Conservation (phyloP, 2,329 filamentous ascomycete species). For the Zasmidium citrigriseum region DNA sequence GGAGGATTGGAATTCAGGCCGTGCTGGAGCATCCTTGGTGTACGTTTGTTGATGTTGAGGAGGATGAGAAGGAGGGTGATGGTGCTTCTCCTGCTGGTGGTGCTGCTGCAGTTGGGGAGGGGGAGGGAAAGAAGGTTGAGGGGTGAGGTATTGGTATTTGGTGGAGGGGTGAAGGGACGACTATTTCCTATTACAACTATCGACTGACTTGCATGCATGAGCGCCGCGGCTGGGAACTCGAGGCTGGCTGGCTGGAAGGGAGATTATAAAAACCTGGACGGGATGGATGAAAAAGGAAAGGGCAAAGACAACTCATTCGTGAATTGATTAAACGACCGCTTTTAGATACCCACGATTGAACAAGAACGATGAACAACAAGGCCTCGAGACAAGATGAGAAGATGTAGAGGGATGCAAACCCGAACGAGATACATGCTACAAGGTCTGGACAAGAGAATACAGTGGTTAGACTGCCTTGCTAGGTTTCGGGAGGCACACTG, state of each 20-base stretch:
- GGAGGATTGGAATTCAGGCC: constrained; percentile 80
- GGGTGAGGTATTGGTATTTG: not conserved
- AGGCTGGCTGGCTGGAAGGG: too few relatives aligned
- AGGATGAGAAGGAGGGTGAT: constrained; percentile 14
- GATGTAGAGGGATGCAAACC: not conserved
- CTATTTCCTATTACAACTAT: not conserved
- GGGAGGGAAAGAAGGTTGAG: not conserved
- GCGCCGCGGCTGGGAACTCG: too few relatives aligned
- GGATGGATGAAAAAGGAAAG: not conserved
- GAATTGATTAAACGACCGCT: not conserved
- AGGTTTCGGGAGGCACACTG: too few relatives aligned
- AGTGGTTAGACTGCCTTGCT: too few relatives aligned
- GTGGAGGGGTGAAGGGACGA: not conserved
- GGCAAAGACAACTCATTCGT: not conserved
- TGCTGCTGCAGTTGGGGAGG: not conserved
- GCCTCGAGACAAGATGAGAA: not conserved
- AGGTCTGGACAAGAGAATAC: not conserved
- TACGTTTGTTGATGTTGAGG: constrained; percentile 28
- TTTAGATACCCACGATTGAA: not conserved
- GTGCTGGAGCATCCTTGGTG: constrained; percentile 91
- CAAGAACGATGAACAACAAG: not conserved
- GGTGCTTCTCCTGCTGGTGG: not conserved
- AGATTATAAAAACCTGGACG: not conserved
- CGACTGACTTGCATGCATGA: not conserved
- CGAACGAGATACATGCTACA: too few relatives aligned